Evolutionary conservation across 2,329 filamentous ascomycete genomes (phyloP), one percentile per base, ranked within the genome.

Genomic region (Cyphellophora europaea): DNA sequence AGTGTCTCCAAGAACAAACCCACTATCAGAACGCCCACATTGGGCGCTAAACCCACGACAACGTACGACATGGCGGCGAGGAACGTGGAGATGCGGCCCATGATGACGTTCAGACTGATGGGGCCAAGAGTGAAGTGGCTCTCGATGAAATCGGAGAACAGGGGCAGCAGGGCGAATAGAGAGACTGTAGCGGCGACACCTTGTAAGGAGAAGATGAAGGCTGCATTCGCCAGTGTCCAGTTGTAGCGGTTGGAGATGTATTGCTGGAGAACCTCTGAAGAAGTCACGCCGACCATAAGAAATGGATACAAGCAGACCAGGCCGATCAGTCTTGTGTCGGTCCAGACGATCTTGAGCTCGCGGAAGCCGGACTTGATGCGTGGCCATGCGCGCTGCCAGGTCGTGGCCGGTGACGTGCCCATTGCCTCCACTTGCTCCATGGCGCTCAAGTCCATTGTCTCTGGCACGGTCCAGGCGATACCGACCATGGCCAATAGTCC

Each of bases 191-290:
- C 67, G 6, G 67, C 56, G 3, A 58, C 62, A 2, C 66, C 63
- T 38, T 65, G 63, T 33, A 67, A 58, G 1, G 66, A 65, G 4
- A 65, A 53, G 13, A 69, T 49, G 36, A 62, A 47, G 28, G 61
- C 63, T 33, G 61, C 52, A 30, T 54, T 43, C 1, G 65, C 62
- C 12, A 71, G 53, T 19, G 61, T 59, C 63, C 66, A 70, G 15
- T 50, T 46, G 36, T 69, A 71, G 15, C 67, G 56, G n/a, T 63
- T 65, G 1, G 66, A 70, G 12, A 68, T 63, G 45, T 71, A 71
- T 38, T 67, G 64, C n/a, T 68, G 55, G 11, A 71, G 47, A 35
- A 71, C 57, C 42, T 58, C 62, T 11, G 64, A 53, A 6, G 63
- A 61, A 31, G 66, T 65, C 16, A 65, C 57, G 32, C 63, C 65